A percentile compares a stretch with the other conserved stretches of the same genome.
phyloP scores from a whole-genome alignment of 2,329 filamentous ascomycete genomes.

The Colletotrichum lupini region DNA sequence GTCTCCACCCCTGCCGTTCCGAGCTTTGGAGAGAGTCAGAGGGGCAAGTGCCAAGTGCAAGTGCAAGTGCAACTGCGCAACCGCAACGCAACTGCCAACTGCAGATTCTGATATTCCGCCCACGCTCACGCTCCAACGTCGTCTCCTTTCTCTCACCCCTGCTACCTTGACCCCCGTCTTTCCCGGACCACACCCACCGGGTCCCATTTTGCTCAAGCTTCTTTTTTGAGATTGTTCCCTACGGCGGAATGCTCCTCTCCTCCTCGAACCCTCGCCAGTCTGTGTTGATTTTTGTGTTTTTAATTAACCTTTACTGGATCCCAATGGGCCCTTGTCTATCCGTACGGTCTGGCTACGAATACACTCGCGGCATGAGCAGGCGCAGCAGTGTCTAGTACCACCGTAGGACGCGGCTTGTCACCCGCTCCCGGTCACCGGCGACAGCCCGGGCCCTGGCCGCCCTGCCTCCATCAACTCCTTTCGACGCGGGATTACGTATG shows the following conservation, averaged over 20 bases:
- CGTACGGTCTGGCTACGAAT: too few species aligned
- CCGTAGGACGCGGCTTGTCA: conserved; percentile 8
- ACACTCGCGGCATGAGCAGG: not conserved
- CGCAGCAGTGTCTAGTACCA: not conserved
- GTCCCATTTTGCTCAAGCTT: not conserved
- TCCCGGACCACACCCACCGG: not conserved
- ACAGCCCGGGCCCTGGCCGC: not conserved
- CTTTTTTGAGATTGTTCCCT: not conserved
- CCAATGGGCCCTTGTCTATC: not conserved
- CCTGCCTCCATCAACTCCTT: conserved; percentile 8
- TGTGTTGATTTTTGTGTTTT: not conserved
- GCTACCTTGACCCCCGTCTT: not conserved
- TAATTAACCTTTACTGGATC: conserved; percentile 2
- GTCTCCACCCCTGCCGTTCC: not conserved
- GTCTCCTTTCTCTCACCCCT: not conserved
- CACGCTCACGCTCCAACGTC: not conserved
- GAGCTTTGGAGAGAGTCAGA: not conserved
- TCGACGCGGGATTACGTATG: conserved; percentile 30
- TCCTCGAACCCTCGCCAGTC: not conserved
- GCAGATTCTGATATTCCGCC: not conserved
- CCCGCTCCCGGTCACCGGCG: conserved; percentile 12
- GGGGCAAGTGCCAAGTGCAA: too few species aligned
- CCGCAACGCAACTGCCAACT: not conserved
- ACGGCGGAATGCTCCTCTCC: not conserved
- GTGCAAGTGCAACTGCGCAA: too few species aligned